Evolutionary conservation across 2,329 filamentous ascomycete genomes (phyloP).

Genomic region (Graphilbum fragrans): DNA sequence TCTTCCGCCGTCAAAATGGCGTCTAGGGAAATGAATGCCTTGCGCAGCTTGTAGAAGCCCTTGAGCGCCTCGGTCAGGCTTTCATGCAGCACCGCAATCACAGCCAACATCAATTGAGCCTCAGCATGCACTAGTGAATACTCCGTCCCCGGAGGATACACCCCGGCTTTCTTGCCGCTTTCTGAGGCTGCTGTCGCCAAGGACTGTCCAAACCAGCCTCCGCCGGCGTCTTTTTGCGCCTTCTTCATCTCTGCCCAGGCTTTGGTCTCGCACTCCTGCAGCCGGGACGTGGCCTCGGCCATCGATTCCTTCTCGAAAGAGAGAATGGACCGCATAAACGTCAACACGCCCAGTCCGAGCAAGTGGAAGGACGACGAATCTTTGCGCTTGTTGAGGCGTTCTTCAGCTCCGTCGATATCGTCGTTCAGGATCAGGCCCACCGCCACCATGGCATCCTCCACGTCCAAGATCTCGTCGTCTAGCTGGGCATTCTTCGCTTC

Average conservation of each 20-base stretch:
- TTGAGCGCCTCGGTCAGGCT: constrained; percentile 83
- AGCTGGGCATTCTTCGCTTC: constrained; percentile 10
- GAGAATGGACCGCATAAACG: constrained; percentile 75
- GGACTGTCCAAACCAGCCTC: too few relatives aligned
- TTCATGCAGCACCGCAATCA: constrained; percentile 83
- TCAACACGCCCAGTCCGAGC: constrained; percentile 68
- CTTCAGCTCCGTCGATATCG: constrained; percentile 76
- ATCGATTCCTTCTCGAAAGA: constrained; percentile 90
- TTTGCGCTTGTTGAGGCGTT: constrained; percentile 56
- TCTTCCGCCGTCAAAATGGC: constrained; percentile 65
- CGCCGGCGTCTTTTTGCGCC: constrained; percentile 47
- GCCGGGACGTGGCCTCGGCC: constrained; percentile 61
- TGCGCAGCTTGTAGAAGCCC: constrained; percentile 85
- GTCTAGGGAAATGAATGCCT: constrained; percentile 76
- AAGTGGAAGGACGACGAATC: constrained; percentile 79
- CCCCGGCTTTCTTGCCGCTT: constrained; percentile 20
- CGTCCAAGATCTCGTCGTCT: constrained; percentile 36
- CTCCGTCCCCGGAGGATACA: constrained; percentile 78
- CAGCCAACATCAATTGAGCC: constrained; percentile 77
- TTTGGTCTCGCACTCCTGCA: constrained; percentile 64
- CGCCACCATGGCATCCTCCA: constrained; percentile 50
- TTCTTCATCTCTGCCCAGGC: constrained; percentile 67
- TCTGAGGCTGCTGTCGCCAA: not conserved
- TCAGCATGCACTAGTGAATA: constrained; percentile 76
- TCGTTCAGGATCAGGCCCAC: constrained; percentile 73